Evolutionary conservation across 768 basidiomycete genomes (phyloP).

Genomic region (Xerocomus brunneocitrinus): DNA sequence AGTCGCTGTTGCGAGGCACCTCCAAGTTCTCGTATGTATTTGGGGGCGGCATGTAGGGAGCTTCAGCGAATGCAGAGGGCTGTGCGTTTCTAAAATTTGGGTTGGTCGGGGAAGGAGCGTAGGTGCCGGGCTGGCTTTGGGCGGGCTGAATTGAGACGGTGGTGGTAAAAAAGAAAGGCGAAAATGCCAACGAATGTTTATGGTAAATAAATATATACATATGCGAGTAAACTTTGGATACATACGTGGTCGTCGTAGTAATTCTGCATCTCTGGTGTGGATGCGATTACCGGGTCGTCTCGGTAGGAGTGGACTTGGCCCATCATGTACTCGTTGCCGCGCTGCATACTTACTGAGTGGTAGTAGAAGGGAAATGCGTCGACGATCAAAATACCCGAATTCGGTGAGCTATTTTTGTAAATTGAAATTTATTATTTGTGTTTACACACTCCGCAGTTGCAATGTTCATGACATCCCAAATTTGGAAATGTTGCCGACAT

Average conservation of each 20-base stretch:
- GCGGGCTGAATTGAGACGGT: conserved; percentile 23
- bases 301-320: conserved; percentile 20
- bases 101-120: conserved; percentile 34
- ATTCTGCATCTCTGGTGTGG: conserved; percentile 25
- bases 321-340: conserved; percentile 25
- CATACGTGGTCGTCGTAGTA: conserved; percentile 29
- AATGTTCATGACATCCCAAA: not conserved
- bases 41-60: conserved; percentile 19
- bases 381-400: not conserved
- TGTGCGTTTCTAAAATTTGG: conserved; percentile 22
- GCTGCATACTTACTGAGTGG: conserved; percentile 16
- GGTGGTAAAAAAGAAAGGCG: not conserved
- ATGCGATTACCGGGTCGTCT: conserved; percentile 11
- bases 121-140: conserved; percentile 30
- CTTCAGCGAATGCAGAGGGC: conserved; percentile 23
- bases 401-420: not conserved
- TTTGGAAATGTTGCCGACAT: not conserved
- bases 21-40: conserved; percentile 33
- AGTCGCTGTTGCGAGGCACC: conserved; percentile 32
- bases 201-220: conserved; percentile 6
- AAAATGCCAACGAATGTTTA: not conserved
- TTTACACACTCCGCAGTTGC: not conserved
- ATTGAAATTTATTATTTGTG: not conserved
- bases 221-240: not conserved
- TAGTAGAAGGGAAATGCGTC: too few species aligned